phyloP scores from a whole-genome alignment of 306 rosid genomes.

The Glycine soja region DNA sequence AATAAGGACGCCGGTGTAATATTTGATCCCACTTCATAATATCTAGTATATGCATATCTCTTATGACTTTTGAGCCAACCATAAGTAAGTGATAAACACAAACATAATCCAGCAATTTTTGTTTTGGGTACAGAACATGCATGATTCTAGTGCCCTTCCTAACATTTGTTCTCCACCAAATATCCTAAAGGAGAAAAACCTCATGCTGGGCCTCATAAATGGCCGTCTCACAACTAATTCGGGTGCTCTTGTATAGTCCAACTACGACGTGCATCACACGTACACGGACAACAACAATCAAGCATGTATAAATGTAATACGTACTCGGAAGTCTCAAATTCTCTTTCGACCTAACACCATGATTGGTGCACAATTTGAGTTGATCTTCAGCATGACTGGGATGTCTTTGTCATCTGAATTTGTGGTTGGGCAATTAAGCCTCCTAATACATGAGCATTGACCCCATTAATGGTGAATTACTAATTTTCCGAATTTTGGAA shows the following conservation, averaged over 20 bases:
- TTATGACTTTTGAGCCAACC: no score
- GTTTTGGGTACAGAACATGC: no score
- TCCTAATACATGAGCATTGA: background rate
- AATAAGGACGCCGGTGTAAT: no score
- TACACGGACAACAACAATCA: background rate
- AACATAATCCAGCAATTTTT: no score
- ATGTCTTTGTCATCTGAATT: background rate
- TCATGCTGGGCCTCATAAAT: slow-evolving; percentile 23
- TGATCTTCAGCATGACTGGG: background rate
- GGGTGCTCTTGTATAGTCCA: background rate
- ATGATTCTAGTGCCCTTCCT: no score
- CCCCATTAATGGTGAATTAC: background rate
- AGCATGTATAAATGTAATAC: background rate
- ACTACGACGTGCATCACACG: background rate
- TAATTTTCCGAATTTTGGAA: background rate
- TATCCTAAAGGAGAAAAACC: background rate
- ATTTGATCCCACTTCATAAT: no score
- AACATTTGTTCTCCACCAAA: background rate
- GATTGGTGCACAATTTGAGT: slow-evolving; percentile 3
- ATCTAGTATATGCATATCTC: no score
- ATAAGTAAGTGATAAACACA: no score
- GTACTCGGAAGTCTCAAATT: background rate
- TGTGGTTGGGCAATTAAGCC: background rate
- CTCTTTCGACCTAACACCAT: background rate
- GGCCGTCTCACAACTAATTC: slow-evolving; percentile 43